phyloP scores from a whole-genome alignment of 2,329 filamentous ascomycete genomes.

The Trichophyton equinum region DNA sequence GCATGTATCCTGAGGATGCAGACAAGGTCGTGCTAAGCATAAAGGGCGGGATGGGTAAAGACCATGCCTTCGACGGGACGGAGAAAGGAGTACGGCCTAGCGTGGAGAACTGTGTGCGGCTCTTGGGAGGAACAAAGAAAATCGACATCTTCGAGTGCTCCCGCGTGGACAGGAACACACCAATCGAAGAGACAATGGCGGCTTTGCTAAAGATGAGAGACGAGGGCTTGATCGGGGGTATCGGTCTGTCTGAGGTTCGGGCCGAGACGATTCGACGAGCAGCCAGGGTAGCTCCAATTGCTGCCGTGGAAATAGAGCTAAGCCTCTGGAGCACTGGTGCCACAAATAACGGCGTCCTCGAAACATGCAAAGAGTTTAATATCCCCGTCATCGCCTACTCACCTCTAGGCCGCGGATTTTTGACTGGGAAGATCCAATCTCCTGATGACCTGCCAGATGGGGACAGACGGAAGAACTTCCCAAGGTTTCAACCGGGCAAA shows the following conservation, averaged over 20 bases:
- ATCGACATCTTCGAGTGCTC: slow-evolving; percentile 47
- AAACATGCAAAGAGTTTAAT: slow-evolving; percentile 42
- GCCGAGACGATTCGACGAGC: slow-evolving; percentile 32
- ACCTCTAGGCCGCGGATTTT: slow-evolving; percentile 46
- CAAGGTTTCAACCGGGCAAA: slow-evolving; percentile 40
- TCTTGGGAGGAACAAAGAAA: slow-evolving; percentile 40
- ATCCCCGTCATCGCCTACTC: slow-evolving; percentile 50
- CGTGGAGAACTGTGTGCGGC: slow-evolving; percentile 41
- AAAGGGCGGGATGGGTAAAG: slow-evolving; percentile 18
- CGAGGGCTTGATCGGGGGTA: slow-evolving; percentile 27
- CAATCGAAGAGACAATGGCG: slow-evolving; percentile 34
- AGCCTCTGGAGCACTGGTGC: slow-evolving; percentile 46
- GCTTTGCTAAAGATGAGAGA: slow-evolving; percentile 21
- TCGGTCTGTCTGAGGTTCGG: slow-evolving; percentile 25
- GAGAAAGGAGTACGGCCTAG: slow-evolving; percentile 40
- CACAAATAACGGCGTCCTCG: slow-evolving; percentile 45
- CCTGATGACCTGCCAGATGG: slow-evolving; percentile 36
- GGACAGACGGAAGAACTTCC: slow-evolving; percentile 33
- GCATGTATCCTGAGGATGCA: slow-evolving; percentile 19
- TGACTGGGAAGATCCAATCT: slow-evolving; percentile 39
- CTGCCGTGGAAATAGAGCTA: slow-evolving; percentile 49
- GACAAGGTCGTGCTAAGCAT: slow-evolving; percentile 19
- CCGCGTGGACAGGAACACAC: slow-evolving; percentile 39
- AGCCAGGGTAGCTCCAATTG: slow-evolving; percentile 36
- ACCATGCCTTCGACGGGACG: slow-evolving; percentile 35